These are phyloP conservation scores for Olyra latifolia DNA, from an alignment of 176 grass and related monocot species.

Conservation along the genomic window DNA sequence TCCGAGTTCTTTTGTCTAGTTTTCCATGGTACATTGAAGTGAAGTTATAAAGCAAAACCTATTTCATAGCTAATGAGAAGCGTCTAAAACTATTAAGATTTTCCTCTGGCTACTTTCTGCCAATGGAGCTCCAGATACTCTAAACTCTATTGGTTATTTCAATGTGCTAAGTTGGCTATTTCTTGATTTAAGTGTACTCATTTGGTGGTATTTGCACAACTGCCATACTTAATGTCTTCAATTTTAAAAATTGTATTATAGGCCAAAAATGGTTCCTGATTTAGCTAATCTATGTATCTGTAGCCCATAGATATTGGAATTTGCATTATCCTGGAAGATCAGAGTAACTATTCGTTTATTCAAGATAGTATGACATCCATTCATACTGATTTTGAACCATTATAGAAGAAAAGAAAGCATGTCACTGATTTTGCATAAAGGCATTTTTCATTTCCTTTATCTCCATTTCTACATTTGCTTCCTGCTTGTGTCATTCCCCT, in stretches of 20 bases:
- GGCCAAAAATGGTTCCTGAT: background rate
- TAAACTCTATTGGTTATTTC: background rate
- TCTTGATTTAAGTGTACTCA: background rate
- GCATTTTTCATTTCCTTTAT: background rate
- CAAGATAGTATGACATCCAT: background rate
- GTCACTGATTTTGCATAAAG: background rate
- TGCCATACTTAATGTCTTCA: background rate
- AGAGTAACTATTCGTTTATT: background rate
- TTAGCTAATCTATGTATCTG: background rate
- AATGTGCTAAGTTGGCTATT: background rate
- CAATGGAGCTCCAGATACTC: background rate
- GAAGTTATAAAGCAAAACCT: slow-evolving; percentile 10
- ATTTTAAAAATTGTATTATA: background rate
- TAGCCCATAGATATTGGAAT: background rate
- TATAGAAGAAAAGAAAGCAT: slow-evolving; percentile 1
- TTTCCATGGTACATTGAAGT: background rate
- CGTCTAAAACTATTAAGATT: background rate
- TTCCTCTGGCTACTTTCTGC: background rate
- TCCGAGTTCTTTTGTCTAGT: slow-evolving; percentile 1
- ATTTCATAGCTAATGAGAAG: background rate
- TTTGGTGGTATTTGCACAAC: background rate
- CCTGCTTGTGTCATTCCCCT: background rate
- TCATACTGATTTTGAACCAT: slow-evolving; percentile 16
- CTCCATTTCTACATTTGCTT: slow-evolving; percentile 4
- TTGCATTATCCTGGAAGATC: background rate